Percentiles rank a stretch among this genome's conserved stretches.
Conservation (phyloP, 2,329 filamentous ascomycete species). For the Talaromyces amestolkiae region DNA sequence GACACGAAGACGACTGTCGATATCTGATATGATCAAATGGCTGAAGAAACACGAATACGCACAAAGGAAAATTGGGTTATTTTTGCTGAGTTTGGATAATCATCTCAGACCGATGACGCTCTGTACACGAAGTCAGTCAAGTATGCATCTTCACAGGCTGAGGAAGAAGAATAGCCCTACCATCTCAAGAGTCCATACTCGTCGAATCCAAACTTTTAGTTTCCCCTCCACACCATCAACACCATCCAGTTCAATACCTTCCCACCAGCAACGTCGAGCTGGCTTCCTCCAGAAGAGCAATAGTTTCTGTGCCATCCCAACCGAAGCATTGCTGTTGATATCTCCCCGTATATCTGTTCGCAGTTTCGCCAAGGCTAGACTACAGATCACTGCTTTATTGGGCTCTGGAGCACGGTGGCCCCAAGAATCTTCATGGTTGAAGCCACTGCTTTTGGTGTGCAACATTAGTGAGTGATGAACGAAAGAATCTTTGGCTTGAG, state of each 20-base stretch:
- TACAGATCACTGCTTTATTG: conserved; percentile 98
- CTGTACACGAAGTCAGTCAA: conserved; percentile 37
- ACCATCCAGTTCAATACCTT: conserved; percentile 85
- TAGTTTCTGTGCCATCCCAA: conserved; percentile 98
- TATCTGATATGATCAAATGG: conserved; percentile 20
- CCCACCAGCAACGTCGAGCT: conserved; percentile 96
- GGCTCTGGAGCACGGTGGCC: conserved; percentile 96
- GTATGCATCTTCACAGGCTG: conserved; percentile 23
- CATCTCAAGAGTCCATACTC: conserved; percentile 99
- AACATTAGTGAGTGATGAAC: not conserved
- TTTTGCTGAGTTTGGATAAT: conserved; percentile 8
- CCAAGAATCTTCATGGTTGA: conserved; percentile 94
- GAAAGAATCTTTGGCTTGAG: not conserved
- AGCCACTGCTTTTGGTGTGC: conserved; percentile 62
- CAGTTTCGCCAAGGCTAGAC: conserved; percentile 84
- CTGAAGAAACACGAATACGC: conserved; percentile 15
- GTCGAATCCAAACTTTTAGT: conserved; percentile 95
- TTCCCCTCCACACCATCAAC: conserved; percentile 88
- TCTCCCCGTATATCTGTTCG: conserved; percentile 85
- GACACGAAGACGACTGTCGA: not conserved
- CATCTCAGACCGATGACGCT: conserved; percentile 79
- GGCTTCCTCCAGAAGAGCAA: conserved; percentile 98
- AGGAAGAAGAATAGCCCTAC: conserved; percentile 42
- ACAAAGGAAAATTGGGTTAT: not conserved
- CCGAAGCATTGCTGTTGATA: conserved; percentile 69